Conservation (phyloP, 805 yeast species). For the Lachancea cidri region DNA sequence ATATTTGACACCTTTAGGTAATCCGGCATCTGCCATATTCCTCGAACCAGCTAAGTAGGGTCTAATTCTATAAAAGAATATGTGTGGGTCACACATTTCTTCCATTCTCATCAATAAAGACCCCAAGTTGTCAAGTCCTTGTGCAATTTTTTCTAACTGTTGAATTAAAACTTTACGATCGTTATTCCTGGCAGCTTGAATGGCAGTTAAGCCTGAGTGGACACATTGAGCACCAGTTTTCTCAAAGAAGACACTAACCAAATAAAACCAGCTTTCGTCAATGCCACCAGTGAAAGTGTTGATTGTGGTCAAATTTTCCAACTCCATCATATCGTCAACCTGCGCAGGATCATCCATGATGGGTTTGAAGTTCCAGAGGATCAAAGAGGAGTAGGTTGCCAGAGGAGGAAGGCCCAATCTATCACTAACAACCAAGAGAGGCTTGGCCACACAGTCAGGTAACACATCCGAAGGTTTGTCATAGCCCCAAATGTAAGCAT, state of each 20-base stretch:
- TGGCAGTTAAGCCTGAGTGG: slow-evolving; percentile 60
- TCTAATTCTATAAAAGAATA: slow-evolving; percentile 78
- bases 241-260: slow-evolving; percentile 84
- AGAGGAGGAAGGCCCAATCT: slow-evolving; percentile 73
- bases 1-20: slow-evolving; percentile 72
- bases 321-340: slow-evolving; percentile 39
- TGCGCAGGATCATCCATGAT: slow-evolving; percentile 37
- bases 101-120: slow-evolving; percentile 74
- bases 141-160: slow-evolving; percentile 62
- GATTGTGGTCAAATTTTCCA: slow-evolving; percentile 70
- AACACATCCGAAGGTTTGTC: slow-evolving; percentile 54
- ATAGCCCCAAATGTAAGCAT: slow-evolving; percentile 87
- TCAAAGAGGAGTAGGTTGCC: slow-evolving; percentile 81
- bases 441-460: slow-evolving; percentile 66
- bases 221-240: slow-evolving; percentile 71
- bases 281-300: slow-evolving; percentile 84
- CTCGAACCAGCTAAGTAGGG: slow-evolving; percentile 94
- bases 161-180: slow-evolving; percentile 35
- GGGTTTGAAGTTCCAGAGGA: slow-evolving; percentile 81
- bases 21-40: slow-evolving; percentile 82
- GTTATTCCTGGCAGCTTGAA: slow-evolving; percentile 50
- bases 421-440: slow-evolving; percentile 56
- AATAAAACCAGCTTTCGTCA: slow-evolving; percentile 92
- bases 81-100: slow-evolving; percentile 92
- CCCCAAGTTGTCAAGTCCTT: slow-evolving; percentile 67